Base-by-base conservation (phyloP, 768 basidiomycete species). In the Phanerochaete sordida region DNA sequence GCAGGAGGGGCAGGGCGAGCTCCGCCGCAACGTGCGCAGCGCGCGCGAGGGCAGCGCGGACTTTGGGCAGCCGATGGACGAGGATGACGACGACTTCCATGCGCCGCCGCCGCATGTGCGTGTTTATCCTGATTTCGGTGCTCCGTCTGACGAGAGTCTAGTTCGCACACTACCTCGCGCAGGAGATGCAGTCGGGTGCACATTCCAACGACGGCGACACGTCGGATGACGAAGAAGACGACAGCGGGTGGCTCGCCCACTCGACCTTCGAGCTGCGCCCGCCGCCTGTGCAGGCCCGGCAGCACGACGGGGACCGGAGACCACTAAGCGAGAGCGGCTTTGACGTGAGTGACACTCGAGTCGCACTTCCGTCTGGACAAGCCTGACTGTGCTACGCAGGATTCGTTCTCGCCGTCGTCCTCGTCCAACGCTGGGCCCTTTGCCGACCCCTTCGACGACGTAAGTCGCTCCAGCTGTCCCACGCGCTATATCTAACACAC, bases 121-220 rank as follows among this genome's bases (percentile, higher is more conserved):
- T 69, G 15, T 24, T 12, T 39, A 24, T 26, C 8, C 37, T n/a
- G n/a, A n/a, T n/a, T n/a, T n/a, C n/a, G n/a, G n/a, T n/a, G n/a
- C n/a, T n/a, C n/a, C n/a, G n/a, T n/a, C n/a, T n/a, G n/a, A n/a
- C n/a, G n/a, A n/a, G n/a, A n/a, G n/a, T n/a, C n/a, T n/a, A 94
- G 91, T 94, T 95, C 72, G 88, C 90, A 19, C 80, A 85, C 30
- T 94, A 93, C 68, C 78, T 92, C 30, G 84, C 84, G 5, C 84
- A 87, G 62, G 89, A 92, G 66, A 86, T 92, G 64, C 83, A 84
- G 58, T 75, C 84, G 0, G 76, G 81, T 26, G 86, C 86, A 58
- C 80, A 81, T 52, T 80, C 84, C 24, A 81, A 81, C 45, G 73
- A 71, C 68, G 86, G 76, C 58, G 81, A 81, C 55, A 70, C 74